These are phyloP conservation scores for Aspergillus carlsbadensis DNA, from an alignment of 495 filamentous ascomycete genomes.

Conservation along the genomic window DNA sequence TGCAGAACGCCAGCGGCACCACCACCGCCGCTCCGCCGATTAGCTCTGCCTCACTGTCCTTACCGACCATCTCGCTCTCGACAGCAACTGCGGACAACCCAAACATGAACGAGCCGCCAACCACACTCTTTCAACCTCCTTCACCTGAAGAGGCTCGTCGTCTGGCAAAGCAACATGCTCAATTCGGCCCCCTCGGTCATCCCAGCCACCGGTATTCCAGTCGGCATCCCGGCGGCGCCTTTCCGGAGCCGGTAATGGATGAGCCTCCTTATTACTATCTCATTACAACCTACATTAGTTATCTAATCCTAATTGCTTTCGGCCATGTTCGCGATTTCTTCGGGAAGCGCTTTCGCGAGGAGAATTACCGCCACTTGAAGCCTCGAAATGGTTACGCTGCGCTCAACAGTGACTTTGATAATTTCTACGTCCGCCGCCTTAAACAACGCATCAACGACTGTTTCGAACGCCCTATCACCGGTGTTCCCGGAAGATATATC, in stretches of 20 bases:
- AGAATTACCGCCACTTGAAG: slow-evolving; percentile 80
- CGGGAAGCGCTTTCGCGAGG: slow-evolving; percentile 86
- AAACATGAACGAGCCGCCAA: slow-evolving; percentile 68
- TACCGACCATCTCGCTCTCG: slow-evolving; percentile 91
- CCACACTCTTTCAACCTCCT: slow-evolving; percentile 86
- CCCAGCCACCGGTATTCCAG: slow-evolving; percentile 83
- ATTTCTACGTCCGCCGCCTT: slow-evolving; percentile 90
- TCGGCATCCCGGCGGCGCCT: slow-evolving; percentile 71
- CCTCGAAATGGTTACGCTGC: slow-evolving; percentile 86
- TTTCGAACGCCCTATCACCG: slow-evolving; percentile 87
- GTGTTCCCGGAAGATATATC: slow-evolving; percentile 91
- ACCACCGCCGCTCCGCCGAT: slow-evolving; percentile 58
- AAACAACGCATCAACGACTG: slow-evolving; percentile 96
- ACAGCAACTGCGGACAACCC: slow-evolving; percentile 80
- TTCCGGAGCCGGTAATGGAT: slow-evolving; percentile 84
- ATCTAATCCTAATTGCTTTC: slow-evolving; percentile 91
- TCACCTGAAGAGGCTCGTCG: slow-evolving; percentile 79
- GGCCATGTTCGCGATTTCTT: slow-evolving; percentile 97
- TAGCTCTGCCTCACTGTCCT: slow-evolving; percentile 68
- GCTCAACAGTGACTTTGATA: slow-evolving; percentile 98
- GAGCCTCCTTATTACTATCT: slow-evolving; percentile 97
- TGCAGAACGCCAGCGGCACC: slow-evolving; percentile 57
- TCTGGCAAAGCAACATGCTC: slow-evolving; percentile 76
- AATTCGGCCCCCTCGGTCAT: slow-evolving; percentile 85
- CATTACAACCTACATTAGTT: slow-evolving; percentile 95